These are phyloP conservation scores for Ophiostoma novo-ulmi DNA, from an alignment of 2,329 filamentous ascomycete genomes.

Conservation along the genomic window DNA sequence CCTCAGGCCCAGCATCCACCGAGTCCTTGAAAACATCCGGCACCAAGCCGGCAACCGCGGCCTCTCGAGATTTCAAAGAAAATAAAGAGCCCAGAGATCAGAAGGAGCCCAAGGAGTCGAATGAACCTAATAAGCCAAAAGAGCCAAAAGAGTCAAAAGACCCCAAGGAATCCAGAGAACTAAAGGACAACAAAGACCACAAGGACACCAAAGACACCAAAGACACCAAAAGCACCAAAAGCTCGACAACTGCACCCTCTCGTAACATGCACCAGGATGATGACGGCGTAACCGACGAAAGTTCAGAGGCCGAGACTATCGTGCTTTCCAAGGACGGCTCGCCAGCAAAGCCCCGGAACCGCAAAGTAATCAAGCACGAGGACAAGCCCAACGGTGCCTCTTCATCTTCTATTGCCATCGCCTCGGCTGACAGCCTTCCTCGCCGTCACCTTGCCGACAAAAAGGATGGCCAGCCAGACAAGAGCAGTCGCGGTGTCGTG, in stretches of 20 bases:
- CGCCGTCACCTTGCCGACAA: constrained; percentile 26
- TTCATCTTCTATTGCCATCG: constrained; percentile 1
- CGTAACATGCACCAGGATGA: constrained; percentile 40
- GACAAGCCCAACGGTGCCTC: constrained; percentile 52
- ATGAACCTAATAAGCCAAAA: background rate
- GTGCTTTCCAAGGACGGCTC: constrained; percentile 58
- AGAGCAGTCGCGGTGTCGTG: constrained; percentile 26
- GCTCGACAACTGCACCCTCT: constrained; percentile 31
- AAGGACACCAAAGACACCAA: background rate
- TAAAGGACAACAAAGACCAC: constrained; percentile 31
- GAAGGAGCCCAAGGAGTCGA: background rate
- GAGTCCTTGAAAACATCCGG: constrained; percentile 8
- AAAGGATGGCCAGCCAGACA: constrained; percentile 27
- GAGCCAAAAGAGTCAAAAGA: background rate
- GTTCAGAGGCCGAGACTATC: constrained; percentile 68
- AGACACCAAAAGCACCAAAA: constrained; percentile 2
- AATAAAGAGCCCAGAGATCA: background rate
- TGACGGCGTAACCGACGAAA: constrained; percentile 48
- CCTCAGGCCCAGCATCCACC: constrained; percentile 16
- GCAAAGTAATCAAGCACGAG: constrained; percentile 61
- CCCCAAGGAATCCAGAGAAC: background rate
- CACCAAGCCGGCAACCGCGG: constrained; percentile 26
- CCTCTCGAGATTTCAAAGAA: constrained; percentile 33
- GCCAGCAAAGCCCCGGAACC: constrained; percentile 50
- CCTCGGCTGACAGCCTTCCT: background rate